Evolutionary conservation across 148 eudicot species (phyloP).

Genomic region (Silene latifolia): DNA sequence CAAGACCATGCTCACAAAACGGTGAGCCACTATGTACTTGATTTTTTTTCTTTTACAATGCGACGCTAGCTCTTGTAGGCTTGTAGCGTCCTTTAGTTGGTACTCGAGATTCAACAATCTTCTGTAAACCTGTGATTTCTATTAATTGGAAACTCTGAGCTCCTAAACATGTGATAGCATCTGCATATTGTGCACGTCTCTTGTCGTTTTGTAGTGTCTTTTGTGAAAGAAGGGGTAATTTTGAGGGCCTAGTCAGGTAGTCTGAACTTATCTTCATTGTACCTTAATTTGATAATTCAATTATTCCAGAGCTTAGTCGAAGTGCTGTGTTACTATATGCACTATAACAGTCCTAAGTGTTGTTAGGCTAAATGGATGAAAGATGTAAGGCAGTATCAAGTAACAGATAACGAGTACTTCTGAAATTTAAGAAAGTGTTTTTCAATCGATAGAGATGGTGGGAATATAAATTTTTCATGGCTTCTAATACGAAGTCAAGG

Average conservation of each 20-base stretch:
- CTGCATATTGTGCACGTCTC: background rate
- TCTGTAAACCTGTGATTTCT: background rate
- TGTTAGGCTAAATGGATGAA: background rate
- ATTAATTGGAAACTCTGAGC: background rate
- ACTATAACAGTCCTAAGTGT: background rate
- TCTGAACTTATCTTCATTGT: background rate
- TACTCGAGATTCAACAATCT: background rate
- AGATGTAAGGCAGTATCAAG: background rate
- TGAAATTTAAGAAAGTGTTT: background rate
- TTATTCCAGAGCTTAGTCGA: background rate
- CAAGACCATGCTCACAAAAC: slow-evolving; percentile 99
- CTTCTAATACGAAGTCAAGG: background rate
- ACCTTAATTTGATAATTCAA: background rate
- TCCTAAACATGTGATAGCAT: background rate
- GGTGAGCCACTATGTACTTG: slow-evolving; percentile 41
- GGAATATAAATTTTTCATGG: background rate
- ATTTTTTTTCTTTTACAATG: background rate
- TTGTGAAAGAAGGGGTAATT: background rate
- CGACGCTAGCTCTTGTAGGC: background rate
- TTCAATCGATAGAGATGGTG: background rate
- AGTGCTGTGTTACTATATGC: background rate
- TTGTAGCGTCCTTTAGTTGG: background rate
- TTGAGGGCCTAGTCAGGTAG: background rate
- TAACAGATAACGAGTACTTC: background rate
- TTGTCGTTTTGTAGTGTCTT: no score